Evolutionary conservation across 2,329 filamentous ascomycete species (phyloP).

Genomic region (Alternaria sp.): DNA sequence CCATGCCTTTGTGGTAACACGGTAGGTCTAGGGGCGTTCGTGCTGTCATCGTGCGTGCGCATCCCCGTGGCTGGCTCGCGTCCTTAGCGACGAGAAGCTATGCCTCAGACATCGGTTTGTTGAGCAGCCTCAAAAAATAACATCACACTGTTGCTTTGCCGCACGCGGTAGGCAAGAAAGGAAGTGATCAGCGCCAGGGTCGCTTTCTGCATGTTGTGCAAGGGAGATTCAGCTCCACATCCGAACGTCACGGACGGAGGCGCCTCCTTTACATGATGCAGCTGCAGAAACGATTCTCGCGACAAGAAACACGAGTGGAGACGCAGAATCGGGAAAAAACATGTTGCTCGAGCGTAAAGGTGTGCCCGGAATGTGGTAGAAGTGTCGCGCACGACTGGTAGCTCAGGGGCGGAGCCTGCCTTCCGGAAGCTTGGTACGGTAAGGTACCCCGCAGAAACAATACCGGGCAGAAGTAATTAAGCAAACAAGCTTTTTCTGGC

Average conservation of each 20-base stretch:
- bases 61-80: background rate
- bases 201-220: background rate
- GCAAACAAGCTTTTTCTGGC: slow-evolving; percentile 2
- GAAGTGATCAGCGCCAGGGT: slow-evolving; percentile 3
- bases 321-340: background rate
- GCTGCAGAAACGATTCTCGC: background rate
- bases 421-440: slow-evolving; percentile 1
- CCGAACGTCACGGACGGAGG: background rate
- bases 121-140: background rate
- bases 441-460: background rate
- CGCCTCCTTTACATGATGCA: background rate
- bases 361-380: background rate
- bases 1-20: background rate
- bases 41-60: slow-evolving; percentile 1
- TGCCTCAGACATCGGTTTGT: background rate
- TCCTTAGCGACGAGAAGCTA: background rate
- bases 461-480: background rate
- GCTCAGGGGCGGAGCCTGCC: background rate
- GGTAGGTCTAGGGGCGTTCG: background rate
- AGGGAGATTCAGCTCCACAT: background rate
- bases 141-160: background rate
- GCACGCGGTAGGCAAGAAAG: background rate
- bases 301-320: background rate
- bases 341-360: background rate
- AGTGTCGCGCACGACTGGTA: background rate